Conservation (phyloP, 768 basidiomycete species). For the Pleurotus pulmonarius region DNA sequence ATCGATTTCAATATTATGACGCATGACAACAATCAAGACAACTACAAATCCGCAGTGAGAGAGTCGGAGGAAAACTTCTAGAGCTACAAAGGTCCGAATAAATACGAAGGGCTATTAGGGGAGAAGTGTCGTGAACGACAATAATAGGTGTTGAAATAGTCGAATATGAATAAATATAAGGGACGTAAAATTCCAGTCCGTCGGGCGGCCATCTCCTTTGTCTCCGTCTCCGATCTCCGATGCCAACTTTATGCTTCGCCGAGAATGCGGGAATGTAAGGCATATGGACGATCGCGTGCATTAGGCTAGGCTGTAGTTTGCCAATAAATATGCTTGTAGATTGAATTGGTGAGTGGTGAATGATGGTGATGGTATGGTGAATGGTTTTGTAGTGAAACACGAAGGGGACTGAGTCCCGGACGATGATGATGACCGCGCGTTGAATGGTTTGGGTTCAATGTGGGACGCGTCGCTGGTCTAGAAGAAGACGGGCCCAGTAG, state of each 20-base stretch:
- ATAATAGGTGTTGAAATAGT: neutral
- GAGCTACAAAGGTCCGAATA: neutral
- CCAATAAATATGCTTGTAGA: neutral
- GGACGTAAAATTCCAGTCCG: neutral
- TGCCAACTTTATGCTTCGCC: neutral
- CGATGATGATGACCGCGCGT: slow-evolving; percentile 1
- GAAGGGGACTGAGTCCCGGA: neutral
- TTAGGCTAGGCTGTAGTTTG: neutral
- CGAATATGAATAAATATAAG: slow-evolving; percentile 1
- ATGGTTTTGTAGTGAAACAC: neutral
- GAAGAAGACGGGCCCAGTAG: slow-evolving; percentile 58
- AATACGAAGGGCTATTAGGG: slow-evolving; percentile 1
- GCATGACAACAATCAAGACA: too few species aligned
- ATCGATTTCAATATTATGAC: too few species aligned
- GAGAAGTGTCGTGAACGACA: neutral
- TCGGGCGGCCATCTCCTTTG: neutral
- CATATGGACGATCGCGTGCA: neutral
- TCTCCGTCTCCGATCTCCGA: neutral
- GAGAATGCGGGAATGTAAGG: neutral
- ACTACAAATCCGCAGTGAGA: neutral
- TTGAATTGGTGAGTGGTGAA: neutral
- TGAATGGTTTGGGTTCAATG: slow-evolving; percentile 13
- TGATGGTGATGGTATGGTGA: slow-evolving; percentile 12
- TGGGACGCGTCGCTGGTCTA: slow-evolving; percentile 26
- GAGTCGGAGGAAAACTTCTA: neutral